Evolutionary conservation across 305 asterid species (phyloP).

Genomic region (Striga hermonthica): DNA sequence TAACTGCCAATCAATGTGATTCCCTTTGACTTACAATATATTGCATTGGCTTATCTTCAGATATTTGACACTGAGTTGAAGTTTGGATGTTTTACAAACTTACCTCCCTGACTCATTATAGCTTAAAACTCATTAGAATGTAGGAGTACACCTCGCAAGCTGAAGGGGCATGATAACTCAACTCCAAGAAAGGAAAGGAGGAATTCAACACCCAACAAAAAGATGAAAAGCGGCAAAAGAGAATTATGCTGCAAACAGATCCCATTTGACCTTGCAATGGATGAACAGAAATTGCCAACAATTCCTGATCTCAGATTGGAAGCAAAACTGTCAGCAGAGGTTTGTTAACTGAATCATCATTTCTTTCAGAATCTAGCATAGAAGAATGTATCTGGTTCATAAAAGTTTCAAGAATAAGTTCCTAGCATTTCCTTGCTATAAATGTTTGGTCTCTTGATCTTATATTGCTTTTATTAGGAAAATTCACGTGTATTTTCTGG

Average conservation of each 20-base stretch:
- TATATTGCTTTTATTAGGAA: conserved; percentile 51
- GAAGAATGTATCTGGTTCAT: conserved; percentile 12
- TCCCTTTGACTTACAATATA: conserved; percentile 22
- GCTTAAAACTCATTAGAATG: conserved; percentile 36
- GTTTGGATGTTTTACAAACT: conserved; percentile 14
- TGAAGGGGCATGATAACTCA: conserved; percentile 40
- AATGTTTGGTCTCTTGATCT: conserved; percentile 22
- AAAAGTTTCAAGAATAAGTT: conserved; percentile 14
- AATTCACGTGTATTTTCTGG: conserved; percentile 81
- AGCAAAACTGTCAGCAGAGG: conserved; percentile 84
- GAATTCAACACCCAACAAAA: conserved; percentile 58
- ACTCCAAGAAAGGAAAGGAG: conserved; percentile 53
- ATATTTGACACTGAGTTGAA: conserved; percentile 11
- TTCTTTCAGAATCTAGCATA: conserved; percentile 13
- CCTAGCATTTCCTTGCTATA: conserved; percentile 12
- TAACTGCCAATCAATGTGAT: conserved; percentile 15
- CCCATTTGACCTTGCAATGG: conserved; percentile 47
- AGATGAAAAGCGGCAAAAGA: conserved; percentile 42
- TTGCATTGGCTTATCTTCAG: conserved; percentile 10
- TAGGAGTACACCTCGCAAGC: conserved; percentile 56
- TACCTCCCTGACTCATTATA: conserved; percentile 27
- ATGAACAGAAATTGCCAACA: conserved; percentile 42
- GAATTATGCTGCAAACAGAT: conserved; percentile 41
- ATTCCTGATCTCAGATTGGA: conserved; percentile 79
- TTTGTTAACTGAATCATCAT: conserved; percentile 31